These are phyloP conservation scores for Tetracentron sinense DNA, from an alignment of 164 flowering plant species.

Conservation along the genomic window DNA sequence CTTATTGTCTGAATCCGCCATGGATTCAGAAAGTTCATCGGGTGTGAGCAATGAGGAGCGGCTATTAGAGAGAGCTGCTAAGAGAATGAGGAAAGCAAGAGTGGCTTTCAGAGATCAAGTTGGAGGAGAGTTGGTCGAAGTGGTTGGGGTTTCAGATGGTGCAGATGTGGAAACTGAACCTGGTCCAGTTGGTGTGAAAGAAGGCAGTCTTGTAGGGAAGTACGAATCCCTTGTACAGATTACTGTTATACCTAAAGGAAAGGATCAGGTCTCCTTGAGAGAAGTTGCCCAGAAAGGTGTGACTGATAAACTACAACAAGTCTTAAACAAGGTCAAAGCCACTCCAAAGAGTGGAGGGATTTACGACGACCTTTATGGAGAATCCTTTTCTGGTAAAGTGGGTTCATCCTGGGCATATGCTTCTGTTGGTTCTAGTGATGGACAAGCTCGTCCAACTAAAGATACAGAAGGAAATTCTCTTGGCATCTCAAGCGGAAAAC, in stretches of 20 bases:
- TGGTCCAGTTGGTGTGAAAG: constrained; percentile 92
- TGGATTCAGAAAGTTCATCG: constrained; percentile 16
- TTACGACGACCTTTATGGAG: constrained; percentile 89
- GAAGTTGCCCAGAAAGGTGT: constrained; percentile 63
- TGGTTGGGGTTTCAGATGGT: constrained; percentile 93
- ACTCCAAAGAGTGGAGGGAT: constrained; percentile 61
- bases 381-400: constrained; percentile 57
- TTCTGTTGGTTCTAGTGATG: constrained; percentile 29
- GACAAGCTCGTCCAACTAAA: constrained; percentile 25
- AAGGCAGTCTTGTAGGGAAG: constrained; percentile 98
- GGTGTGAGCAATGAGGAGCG: constrained; percentile 21
- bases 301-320: constrained; percentile 72
- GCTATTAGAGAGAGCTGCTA: constrained; percentile 45
- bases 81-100: constrained; percentile 54
- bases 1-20: constrained; percentile 19
- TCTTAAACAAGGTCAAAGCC: constrained; percentile 73
- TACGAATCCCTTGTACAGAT: constrained; percentile 87
- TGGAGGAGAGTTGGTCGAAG: constrained; percentile 86
- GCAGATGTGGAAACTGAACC: constrained; percentile 94
- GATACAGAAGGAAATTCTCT: constrained; percentile 25
- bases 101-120: constrained; percentile 87
- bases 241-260: constrained; percentile 87
- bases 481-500: constrained; percentile 23
- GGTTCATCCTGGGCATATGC: constrained; percentile 88
- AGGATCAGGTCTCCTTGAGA: constrained; percentile 40